Evolutionary conservation across 345 rosid species (phyloP).

Genomic region (Brassica cretica): DNA sequence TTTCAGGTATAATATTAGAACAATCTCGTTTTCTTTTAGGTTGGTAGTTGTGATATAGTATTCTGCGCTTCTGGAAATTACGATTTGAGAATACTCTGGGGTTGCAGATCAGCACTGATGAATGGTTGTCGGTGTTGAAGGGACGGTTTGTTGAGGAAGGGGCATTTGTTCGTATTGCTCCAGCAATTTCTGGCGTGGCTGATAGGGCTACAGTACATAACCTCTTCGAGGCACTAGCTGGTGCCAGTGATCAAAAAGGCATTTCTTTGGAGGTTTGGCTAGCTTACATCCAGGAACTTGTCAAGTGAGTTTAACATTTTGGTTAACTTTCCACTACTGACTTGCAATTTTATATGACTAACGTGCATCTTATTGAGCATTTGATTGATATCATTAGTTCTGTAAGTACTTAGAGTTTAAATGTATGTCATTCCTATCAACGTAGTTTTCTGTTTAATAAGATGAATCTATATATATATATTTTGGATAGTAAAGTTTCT

Average conservation of each 20-base stretch:
- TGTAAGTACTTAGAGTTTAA: conserved; percentile 9
- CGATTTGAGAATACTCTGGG: background rate
- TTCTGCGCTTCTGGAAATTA: background rate
- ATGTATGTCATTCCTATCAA: conserved; percentile 6
- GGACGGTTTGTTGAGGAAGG: conserved; percentile 71
- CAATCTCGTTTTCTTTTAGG: background rate
- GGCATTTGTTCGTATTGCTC: conserved; percentile 87
- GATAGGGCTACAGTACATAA: conserved; percentile 82
- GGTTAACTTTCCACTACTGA: background rate
- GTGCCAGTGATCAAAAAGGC: conserved; percentile 54
- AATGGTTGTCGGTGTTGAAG: conserved; percentile 47
- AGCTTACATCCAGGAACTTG: conserved; percentile 77
- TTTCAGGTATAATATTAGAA: conserved; percentile 55
- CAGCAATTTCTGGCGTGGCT: conserved; percentile 88
- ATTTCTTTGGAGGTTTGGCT: conserved; percentile 78
- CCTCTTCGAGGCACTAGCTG: conserved; percentile 79
- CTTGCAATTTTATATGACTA: background rate
- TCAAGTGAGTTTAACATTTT: conserved; percentile 64
- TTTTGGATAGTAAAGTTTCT: background rate
- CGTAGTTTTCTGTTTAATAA: background rate
- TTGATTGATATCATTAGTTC: background rate
- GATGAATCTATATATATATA: background rate
- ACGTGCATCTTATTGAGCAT: background rate
- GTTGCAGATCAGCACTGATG: conserved; percentile 24
- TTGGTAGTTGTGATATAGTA: conserved; percentile 6